Conservation (phyloP, 2,329 filamentous ascomycete species). For the Scedosporium apiospermum region DNA sequence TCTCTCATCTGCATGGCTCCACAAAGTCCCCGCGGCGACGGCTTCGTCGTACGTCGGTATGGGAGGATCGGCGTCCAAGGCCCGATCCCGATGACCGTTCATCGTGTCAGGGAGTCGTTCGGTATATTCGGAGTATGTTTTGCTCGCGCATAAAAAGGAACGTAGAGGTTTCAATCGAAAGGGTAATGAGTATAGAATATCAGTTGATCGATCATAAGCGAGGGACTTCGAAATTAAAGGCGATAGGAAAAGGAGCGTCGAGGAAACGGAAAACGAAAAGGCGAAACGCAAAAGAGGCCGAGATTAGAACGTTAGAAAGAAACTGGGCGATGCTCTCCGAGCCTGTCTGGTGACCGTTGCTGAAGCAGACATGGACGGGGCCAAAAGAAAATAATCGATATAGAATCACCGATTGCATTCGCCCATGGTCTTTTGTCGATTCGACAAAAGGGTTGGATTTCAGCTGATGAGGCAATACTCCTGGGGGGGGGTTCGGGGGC, state of each 20-base stretch:
- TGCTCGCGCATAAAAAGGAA: background rate
- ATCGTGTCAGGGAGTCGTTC: conserved; percentile 1
- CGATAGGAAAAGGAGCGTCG: background rate
- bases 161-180: background rate
- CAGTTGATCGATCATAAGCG: background rate
- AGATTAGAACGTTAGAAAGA: background rate
- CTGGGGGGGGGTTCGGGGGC: background rate
- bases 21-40: conserved; percentile 7
- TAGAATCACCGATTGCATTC: background rate
- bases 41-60: conserved; percentile 17
- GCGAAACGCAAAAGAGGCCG: background rate
- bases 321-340: background rate
- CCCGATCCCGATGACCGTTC: conserved; percentile 8
- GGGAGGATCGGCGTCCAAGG: conserved; percentile 16
- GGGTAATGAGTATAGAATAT: background rate
- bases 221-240: background rate
- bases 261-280: background rate
- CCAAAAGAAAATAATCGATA: background rate
- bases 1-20: conserved; percentile 37
- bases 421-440: background rate
- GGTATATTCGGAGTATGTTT: background rate
- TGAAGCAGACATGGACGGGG: background rate
- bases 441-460: background rate
- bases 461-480: background rate
- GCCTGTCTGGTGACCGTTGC: background rate